phyloP scores from a whole-genome alignment of 257 asterid genomes.

The Forsythia suspensa region DNA sequence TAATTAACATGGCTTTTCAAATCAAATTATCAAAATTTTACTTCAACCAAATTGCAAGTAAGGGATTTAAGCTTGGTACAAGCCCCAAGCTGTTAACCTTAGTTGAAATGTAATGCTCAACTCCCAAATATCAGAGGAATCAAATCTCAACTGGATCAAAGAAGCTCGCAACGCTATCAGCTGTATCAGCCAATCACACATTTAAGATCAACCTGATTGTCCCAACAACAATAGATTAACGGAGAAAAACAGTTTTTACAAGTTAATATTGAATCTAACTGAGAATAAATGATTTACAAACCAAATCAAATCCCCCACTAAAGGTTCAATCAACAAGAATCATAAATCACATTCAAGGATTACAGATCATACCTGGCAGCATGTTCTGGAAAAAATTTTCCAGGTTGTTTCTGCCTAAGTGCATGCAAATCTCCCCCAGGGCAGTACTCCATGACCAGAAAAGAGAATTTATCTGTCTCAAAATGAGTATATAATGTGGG shows the following conservation, averaged over 20 bases:
- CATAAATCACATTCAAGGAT: background rate
- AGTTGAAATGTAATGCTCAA: background rate
- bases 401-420: conserved; percentile 58
- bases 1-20: background rate
- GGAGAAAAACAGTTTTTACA: background rate
- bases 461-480: conserved; percentile 58
- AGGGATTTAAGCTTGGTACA: background rate
- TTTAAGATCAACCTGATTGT: background rate
- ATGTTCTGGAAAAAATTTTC: conserved; percentile 59
- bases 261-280: background rate
- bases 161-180: background rate
- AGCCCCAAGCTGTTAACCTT: background rate
- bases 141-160: background rate
- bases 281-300: background rate
- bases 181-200: background rate
- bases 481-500: conserved; percentile 60
- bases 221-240: background rate
- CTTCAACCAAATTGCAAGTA: no score
- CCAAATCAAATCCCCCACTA: background rate
- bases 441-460: conserved; percentile 61
- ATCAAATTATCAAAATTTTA: background rate
- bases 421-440: conserved; percentile 68
- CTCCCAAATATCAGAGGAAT: background rate
- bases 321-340: background rate
- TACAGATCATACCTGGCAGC: conserved; percentile 52